These are phyloP conservation scores for Serendipita sp. DNA, from an alignment of 768 basidiomycete species.

Conservation along the genomic window DNA sequence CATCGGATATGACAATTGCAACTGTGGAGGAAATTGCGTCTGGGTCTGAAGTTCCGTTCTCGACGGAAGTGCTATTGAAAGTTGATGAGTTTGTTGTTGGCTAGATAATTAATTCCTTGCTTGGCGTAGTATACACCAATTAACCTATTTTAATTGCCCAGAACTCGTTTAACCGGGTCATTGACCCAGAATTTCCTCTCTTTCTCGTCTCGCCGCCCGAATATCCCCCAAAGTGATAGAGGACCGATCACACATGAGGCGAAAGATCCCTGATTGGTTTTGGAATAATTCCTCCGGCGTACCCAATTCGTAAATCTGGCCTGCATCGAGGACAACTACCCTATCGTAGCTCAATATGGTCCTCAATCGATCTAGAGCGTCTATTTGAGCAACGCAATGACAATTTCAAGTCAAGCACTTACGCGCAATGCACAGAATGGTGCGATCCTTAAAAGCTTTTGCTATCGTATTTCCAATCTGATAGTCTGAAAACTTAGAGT, in stretches of 20 bases:
- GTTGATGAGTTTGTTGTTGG: constrained; percentile 1
- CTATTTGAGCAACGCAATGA: constrained; percentile 7
- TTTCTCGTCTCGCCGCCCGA: background rate
- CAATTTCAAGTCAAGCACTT: constrained; percentile 17
- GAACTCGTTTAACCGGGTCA: background rate
- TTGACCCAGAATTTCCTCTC: background rate
- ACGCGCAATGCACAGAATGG: constrained; percentile 79
- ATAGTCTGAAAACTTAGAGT: constrained; percentile 70
- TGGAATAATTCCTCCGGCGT: constrained; percentile 36
- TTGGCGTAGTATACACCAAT: no score
- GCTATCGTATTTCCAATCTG: constrained; percentile 87
- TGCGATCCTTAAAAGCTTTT: constrained; percentile 58
- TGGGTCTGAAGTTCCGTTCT: background rate
- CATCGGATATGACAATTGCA: constrained; percentile 55
- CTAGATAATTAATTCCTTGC: background rate
- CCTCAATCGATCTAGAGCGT: constrained; percentile 48
- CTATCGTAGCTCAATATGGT: constrained; percentile 83
- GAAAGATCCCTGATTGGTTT: constrained; percentile 35
- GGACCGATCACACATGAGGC: constrained; percentile 41
- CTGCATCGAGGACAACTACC: constrained; percentile 74
- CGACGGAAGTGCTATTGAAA: background rate
- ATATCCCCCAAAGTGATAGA: constrained; percentile 35
- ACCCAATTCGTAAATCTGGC: constrained; percentile 49
- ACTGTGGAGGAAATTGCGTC: background rate
- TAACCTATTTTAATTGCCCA: no score